These are phyloP conservation scores for Silene noctiflora DNA, from an alignment of 179 eudicot species.

Conservation along the genomic window DNA sequence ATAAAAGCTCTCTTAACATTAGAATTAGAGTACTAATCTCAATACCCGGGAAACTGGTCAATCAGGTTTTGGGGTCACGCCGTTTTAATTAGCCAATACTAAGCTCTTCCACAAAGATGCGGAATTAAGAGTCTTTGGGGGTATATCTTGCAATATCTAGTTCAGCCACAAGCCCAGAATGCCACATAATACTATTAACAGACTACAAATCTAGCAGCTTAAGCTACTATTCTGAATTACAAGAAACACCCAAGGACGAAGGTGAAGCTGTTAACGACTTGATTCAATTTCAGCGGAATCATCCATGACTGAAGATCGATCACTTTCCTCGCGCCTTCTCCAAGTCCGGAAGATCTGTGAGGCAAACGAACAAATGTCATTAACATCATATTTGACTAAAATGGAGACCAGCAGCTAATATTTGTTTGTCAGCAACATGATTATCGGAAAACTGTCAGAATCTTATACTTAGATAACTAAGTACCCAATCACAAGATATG, in stretches of 20 bases:
- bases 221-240: background rate
- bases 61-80: too few species aligned
- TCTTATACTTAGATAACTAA: too few species aligned
- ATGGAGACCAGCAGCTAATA: background rate
- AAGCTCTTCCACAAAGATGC: background rate
- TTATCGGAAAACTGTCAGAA: background rate
- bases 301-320: background rate
- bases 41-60: too few species aligned
- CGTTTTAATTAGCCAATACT: background rate
- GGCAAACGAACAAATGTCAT: background rate
- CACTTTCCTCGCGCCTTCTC: conserved; percentile 64
- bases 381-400: background rate
- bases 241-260: background rate
- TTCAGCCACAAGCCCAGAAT: too few species aligned
- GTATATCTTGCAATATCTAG: background rate
- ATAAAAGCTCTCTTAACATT: too few species aligned
- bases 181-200: too few species aligned
- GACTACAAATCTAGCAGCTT: background rate
- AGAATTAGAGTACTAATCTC: too few species aligned
- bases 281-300: background rate
- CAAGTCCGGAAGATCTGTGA: conserved; percentile 87
- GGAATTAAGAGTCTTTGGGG: background rate
- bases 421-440: background rate
- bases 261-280: background rate
- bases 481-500: too few species aligned